These are phyloP conservation scores for Claviceps sp. DNA, from an alignment of 2,329 filamentous ascomycete genomes.

Conservation along the genomic window DNA sequence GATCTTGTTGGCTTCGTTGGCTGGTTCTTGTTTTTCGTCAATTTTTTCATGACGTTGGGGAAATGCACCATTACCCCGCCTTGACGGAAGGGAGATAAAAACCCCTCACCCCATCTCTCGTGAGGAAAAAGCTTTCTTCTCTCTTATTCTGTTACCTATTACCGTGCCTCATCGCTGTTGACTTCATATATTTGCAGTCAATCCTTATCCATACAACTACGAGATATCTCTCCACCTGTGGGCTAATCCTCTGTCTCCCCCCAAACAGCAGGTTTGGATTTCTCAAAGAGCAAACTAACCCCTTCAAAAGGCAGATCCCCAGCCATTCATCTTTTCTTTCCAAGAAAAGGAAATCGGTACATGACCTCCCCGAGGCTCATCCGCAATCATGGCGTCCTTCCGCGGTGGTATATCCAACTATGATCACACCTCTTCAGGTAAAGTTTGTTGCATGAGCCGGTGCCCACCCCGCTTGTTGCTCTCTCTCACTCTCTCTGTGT, in stretches of 20 bases:
- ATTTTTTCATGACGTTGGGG: too few relatives aligned
- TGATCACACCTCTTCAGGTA: slow-evolving; percentile 27
- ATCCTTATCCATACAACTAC: background rate
- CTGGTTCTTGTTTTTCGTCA: too few relatives aligned
- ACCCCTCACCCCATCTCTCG: background rate
- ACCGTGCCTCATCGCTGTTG: background rate
- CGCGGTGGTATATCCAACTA: slow-evolving; percentile 21
- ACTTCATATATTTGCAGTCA: background rate
- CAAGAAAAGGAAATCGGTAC: slow-evolving; percentile 12
- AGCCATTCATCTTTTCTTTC: background rate
- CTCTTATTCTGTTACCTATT: background rate
- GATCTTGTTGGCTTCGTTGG: too few relatives aligned
- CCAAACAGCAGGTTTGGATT: background rate
- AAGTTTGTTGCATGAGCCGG: slow-evolving; percentile 49
- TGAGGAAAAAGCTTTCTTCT: background rate
- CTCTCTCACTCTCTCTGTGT: background rate
- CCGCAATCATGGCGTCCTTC: slow-evolving; percentile 21
- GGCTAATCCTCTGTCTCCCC: background rate
- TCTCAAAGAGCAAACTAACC: too few relatives aligned
- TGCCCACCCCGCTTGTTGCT: slow-evolving; percentile 25
- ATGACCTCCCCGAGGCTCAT: slow-evolving; percentile 9
- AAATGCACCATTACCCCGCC: background rate
- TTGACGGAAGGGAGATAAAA: background rate
- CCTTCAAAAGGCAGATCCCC: background rate
- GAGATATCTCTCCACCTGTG: background rate